phyloP scores from a whole-genome alignment of 1,284 basidiomycete genomes.

The Naganishia albida region DNA sequence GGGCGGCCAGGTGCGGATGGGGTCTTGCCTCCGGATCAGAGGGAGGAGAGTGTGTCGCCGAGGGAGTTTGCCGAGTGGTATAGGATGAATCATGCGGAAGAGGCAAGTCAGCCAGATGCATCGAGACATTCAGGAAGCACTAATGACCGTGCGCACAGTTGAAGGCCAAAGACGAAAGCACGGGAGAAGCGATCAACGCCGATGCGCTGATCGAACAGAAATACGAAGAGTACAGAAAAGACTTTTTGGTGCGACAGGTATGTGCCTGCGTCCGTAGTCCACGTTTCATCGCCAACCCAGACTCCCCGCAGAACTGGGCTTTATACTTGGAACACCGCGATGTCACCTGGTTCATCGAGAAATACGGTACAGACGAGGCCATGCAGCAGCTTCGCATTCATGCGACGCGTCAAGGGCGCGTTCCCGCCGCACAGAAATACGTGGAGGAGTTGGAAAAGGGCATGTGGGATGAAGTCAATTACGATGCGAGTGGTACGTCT shows the following conservation, averaged over 20 bases:
- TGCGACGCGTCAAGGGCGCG: conserved; percentile 78
- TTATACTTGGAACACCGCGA: conserved; percentile 89
- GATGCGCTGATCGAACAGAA: conserved; percentile 46
- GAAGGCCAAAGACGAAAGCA: conserved; percentile 47
- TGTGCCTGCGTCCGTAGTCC: conserved; percentile 42
- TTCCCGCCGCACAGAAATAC: conserved; percentile 69
- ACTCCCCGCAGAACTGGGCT: conserved; percentile 62
- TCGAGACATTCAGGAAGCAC: conserved; percentile 36
- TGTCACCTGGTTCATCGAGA: conserved; percentile 91
- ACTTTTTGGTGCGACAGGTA: conserved; percentile 80
- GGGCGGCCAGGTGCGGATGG: conserved; percentile 7
- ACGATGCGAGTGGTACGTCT: conserved; percentile 47
- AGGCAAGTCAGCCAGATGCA: conserved; percentile 59
- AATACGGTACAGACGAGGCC: conserved; percentile 76
- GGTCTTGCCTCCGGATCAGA: conserved; percentile 68
- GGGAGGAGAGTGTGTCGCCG: conserved; percentile 76
- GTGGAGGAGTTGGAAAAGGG: conserved; percentile 75
- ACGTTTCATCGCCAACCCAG: conserved; percentile 31
- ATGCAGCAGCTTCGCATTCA: conserved; percentile 68
- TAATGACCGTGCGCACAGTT: conserved; percentile 8
- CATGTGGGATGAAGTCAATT: conserved; percentile 69
- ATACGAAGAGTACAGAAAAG: conserved; percentile 90
- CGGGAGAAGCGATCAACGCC: conserved; percentile 76
- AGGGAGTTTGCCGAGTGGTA: conserved; percentile 92
- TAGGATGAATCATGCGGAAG: conserved; percentile 71